A percentile compares a stretch with the other conserved stretches of the same genome.
Evolutionary conservation across 345 rosid species (phyloP).

Genomic region (Hibiscus mutabilis): DNA sequence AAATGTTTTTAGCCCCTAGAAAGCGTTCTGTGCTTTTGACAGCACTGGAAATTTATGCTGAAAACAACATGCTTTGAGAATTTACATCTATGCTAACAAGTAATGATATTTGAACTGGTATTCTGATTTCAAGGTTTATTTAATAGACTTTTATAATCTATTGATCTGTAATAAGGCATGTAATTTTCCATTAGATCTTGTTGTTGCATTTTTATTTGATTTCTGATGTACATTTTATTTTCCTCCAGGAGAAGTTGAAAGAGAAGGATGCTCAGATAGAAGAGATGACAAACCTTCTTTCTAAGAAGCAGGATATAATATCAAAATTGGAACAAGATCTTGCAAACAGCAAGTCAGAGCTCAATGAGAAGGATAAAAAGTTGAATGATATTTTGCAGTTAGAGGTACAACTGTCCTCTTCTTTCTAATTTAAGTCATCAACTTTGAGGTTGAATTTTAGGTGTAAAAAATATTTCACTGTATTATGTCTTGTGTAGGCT

Average conservation of each 20-base stretch:
- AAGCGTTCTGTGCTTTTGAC: neutral
- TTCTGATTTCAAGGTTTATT: neutral
- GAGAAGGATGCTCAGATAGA: conserved; percentile 58
- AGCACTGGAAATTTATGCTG: neutral
- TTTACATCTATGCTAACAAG: neutral
- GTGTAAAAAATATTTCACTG: neutral
- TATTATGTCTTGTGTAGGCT: conserved; percentile 29
- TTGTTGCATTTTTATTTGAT: conserved; percentile 6
- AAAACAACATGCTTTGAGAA: neutral
- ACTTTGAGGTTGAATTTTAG: neutral
- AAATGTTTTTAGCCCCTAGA: neutral
- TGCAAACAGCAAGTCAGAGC: conserved; percentile 48
- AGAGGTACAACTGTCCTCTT: conserved; percentile 41
- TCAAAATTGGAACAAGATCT: conserved; percentile 63
- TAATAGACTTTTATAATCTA: neutral
- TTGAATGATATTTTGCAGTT: conserved; percentile 47
- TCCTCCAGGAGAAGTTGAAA: conserved; percentile 54
- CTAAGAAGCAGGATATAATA: conserved; percentile 52
- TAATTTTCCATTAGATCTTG: neutral
- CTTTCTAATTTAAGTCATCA: neutral
- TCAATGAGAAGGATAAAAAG: conserved; percentile 58
- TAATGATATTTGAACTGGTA: neutral
- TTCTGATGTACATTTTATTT: neutral
- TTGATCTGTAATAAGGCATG: neutral
- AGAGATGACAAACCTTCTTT: conserved; percentile 37